Evolutionary conservation across 371 early-diverging fungal genomes (phyloP).

Genomic region (Rhizomucor miehei): DNA sequence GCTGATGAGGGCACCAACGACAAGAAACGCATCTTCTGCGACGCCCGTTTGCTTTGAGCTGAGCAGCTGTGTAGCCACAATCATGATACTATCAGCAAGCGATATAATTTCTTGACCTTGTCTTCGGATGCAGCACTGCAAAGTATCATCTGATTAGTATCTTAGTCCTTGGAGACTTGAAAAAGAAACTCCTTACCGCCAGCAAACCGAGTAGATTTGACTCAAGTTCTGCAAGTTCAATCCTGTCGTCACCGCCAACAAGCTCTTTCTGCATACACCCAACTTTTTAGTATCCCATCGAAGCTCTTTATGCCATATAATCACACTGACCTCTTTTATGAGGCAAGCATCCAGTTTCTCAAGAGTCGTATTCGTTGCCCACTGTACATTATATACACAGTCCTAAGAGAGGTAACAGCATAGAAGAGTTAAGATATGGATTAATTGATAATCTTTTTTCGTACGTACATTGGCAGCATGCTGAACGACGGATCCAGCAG

Average conservation of each 20-base stretch:
- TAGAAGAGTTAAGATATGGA: too few relatives aligned
- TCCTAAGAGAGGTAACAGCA: too few relatives aligned
- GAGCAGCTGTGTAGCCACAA: slow-evolving; percentile 68
- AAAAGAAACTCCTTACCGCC: slow-evolving; percentile 59
- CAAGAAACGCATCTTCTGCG: slow-evolving; percentile 91
- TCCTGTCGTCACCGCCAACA: slow-evolving; percentile 77
- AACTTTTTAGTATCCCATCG: too few relatives aligned
- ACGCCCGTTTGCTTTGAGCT: slow-evolving; percentile 76
- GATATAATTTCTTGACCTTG: slow-evolving; percentile 65
- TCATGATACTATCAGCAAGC: slow-evolving; percentile 88
- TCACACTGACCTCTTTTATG: slow-evolving; percentile 46
- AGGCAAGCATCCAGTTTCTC: slow-evolving; percentile 75
- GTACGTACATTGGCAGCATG: slow-evolving; percentile 50
- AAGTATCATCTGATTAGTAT: too few relatives aligned
- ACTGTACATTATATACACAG: slow-evolving; percentile 68
- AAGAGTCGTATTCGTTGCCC: slow-evolving; percentile 69
- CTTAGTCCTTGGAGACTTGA: too few relatives aligned
- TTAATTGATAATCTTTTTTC: not conserved
- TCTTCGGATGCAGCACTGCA: slow-evolving; percentile 67
- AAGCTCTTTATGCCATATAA: not conserved
- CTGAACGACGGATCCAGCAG: slow-evolving; percentile 76
- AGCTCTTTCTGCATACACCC: slow-evolving; percentile 64
- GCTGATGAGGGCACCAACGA: slow-evolving; percentile 81
- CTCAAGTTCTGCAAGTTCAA: slow-evolving; percentile 80
- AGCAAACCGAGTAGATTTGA: slow-evolving; percentile 87